Conservation (phyloP, 805 yeast genomes). For the Ogataea pini region DNA sequence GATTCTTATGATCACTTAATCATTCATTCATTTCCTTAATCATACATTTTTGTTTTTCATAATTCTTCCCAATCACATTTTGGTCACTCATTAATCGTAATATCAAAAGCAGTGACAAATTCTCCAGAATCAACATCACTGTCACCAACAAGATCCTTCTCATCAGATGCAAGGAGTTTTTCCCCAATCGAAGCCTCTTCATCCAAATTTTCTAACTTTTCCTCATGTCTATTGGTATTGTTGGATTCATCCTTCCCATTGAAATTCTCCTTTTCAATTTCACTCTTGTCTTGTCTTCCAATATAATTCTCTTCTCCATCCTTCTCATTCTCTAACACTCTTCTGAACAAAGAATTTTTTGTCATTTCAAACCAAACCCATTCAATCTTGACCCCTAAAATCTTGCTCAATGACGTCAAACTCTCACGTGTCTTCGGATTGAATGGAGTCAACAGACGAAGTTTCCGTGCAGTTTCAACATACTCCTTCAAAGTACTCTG, state of each 20-base stretch:
- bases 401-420: constrained; percentile 45
- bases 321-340: constrained; percentile 12
- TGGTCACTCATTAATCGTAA: constrained; percentile 14
- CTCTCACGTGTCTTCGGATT: constrained; percentile 52
- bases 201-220: not conserved
- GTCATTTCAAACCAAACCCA: constrained; percentile 58
- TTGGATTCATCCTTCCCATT: too few species aligned
- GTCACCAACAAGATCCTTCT: too few species aligned
- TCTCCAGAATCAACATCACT: constrained; percentile 17
- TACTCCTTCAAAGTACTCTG: constrained; percentile 39
- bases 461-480: constrained; percentile 38
- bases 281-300: not conserved
- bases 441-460: constrained; percentile 55
- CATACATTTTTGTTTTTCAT: too few species aligned
- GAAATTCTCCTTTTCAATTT: not conserved
- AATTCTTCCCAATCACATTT: too few species aligned
- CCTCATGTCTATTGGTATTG: not conserved
- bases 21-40: too few species aligned
- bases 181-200: too few species aligned
- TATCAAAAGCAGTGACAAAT: constrained; percentile 24
- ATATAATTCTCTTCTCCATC: not conserved
- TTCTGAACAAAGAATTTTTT: constrained; percentile 34
- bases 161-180: too few species aligned
- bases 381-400: constrained; percentile 53
- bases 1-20: too few species aligned